phyloP scores from a whole-genome alignment of 768 basidiomycete species.

The Astraeus odoratus region DNA sequence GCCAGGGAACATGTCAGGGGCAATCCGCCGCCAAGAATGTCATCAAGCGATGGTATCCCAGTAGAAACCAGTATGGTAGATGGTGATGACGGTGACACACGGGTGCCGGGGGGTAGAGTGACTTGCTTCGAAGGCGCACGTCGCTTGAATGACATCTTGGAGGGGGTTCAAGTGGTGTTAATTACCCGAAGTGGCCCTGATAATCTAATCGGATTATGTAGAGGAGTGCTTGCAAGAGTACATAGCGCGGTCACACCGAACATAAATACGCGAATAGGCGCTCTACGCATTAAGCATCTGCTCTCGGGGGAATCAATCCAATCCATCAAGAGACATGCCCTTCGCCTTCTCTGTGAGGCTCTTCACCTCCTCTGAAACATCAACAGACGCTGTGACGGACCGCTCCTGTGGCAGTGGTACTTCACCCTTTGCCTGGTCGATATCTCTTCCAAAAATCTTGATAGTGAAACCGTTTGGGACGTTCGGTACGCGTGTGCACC shows the following conservation, averaged over 20 bases:
- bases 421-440: background rate
- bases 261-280: too few relatives aligned
- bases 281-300: background rate
- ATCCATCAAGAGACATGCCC: constrained; percentile 19
- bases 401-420: background rate
- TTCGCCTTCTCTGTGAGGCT: constrained; percentile 11
- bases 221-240: background rate
- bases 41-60: constrained; percentile 90
- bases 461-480: constrained; percentile 28
- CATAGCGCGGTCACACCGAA: too few relatives aligned
- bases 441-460: constrained; percentile 18
- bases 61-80: constrained; percentile 65
- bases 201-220: background rate
- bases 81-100: constrained; percentile 48
- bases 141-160: constrained; percentile 59
- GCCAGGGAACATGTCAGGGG: constrained; percentile 73
- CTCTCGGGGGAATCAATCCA: constrained; percentile 17
- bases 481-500: constrained; percentile 22
- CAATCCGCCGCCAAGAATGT: constrained; percentile 87
- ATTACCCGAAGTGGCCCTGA: background rate
- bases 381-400: background rate
- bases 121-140: constrained; percentile 42
- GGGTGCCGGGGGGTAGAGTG: constrained; percentile 44
- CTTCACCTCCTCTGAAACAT: constrained; percentile 1
- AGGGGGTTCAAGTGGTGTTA: too few relatives aligned